Conservation (phyloP, 2,329 filamentous ascomycete genomes). For the Ascochyta rabiei region DNA sequence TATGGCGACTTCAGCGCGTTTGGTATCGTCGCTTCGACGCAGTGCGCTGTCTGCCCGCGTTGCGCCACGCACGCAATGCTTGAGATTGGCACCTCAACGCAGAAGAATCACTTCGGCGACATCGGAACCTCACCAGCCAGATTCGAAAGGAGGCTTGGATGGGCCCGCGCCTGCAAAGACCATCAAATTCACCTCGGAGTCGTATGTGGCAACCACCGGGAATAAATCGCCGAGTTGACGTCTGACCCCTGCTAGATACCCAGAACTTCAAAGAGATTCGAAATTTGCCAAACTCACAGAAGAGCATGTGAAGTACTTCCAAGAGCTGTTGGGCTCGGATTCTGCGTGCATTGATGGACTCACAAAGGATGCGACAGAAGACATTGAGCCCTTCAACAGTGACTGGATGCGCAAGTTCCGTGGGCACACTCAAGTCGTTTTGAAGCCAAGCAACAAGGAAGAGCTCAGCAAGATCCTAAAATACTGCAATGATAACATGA, state of each 20-base stretch:
- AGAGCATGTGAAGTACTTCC: conserved; percentile 85
- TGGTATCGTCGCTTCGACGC: conserved; percentile 43
- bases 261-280: conserved; percentile 77
- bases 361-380: conserved; percentile 73
- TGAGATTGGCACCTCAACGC: conserved; percentile 39
- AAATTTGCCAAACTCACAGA: conserved; percentile 74
- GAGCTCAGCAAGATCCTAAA: conserved; percentile 89
- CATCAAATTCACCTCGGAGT: conserved; percentile 82
- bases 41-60: conserved; percentile 34
- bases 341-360: conserved; percentile 86
- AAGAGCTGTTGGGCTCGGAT: conserved; percentile 75
- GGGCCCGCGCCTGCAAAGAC: conserved; percentile 49
- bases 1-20: conserved; percentile 46
- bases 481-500: conserved; percentile 91
- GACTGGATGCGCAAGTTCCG: conserved; percentile 99
- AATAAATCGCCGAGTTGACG: conserved; percentile 4
- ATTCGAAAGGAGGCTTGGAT: conserved; percentile 43
- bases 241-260: conserved; percentile 60
- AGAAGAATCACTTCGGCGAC: conserved; percentile 50
- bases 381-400: conserved; percentile 89
- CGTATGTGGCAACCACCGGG: conserved; percentile 51
- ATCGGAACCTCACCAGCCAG: conserved; percentile 49
- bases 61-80: conserved; percentile 27
- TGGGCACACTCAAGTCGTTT: conserved; percentile 83
- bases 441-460: conserved; percentile 83